Percentiles rank a stretch among this genome's conserved stretches.
These are phyloP conservation scores for Sclerotinia subarctica DNA, from an alignment of 2,329 filamentous ascomycete genomes.

Conservation along the genomic window DNA sequence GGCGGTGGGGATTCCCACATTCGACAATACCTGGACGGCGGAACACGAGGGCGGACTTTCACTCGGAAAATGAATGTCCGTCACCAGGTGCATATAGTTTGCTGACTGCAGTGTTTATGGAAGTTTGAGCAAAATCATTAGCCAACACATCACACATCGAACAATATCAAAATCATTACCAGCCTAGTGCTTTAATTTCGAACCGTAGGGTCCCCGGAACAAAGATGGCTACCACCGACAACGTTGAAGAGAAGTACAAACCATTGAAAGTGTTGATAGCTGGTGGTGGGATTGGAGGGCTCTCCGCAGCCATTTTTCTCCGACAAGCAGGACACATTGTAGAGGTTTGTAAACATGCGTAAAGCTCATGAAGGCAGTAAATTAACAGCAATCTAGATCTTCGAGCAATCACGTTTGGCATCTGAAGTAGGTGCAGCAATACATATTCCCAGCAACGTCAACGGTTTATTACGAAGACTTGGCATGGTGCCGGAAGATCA, in stretches of 20 bases:
- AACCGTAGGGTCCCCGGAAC: not conserved
- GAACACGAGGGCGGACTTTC: no score
- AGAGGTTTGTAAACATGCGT: constrained; percentile 11
- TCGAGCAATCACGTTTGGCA: constrained; percentile 54
- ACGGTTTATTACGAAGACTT: constrained; percentile 51
- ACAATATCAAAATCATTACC: not conserved
- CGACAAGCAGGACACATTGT: constrained; percentile 25
- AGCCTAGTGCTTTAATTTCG: not conserved
- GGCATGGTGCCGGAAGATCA: constrained; percentile 43
- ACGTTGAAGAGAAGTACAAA: not conserved
- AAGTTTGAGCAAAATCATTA: no score
- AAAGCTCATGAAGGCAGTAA: not conserved
- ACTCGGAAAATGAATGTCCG: no score
- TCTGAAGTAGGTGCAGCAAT: constrained; percentile 59
- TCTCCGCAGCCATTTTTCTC: constrained; percentile 49
- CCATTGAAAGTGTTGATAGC: constrained; percentile 25
- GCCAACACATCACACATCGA: no score
- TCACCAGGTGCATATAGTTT: no score
- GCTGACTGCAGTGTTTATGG: no score
- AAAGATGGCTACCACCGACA: constrained; percentile 5
- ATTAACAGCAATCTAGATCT: constrained; percentile 41
- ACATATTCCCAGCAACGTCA: constrained; percentile 60
- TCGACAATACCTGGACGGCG: no score
- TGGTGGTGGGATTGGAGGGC: constrained; percentile 50
- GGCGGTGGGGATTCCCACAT: no score